Evolutionary conservation across 331 rosid species (phyloP), one percentile per base, ranked within the genome.

Genomic region (Quercus lobata): DNA sequence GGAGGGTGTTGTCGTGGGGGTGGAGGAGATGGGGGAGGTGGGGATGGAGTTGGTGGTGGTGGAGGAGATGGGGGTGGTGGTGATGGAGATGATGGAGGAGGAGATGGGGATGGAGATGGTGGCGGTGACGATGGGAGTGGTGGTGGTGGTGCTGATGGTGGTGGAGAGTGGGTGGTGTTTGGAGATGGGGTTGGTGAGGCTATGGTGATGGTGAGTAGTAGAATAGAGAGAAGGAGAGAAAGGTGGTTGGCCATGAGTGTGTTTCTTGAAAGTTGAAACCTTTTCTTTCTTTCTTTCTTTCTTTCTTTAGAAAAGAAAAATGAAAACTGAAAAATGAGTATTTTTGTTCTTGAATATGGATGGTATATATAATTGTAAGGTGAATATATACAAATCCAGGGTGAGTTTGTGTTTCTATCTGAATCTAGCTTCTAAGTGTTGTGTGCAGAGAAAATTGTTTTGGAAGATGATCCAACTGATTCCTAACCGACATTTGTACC

Each of bases 241-340:
- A 53, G 72, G 32, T 0, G 21, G 69, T 37, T 53, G 65, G 82
- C 76, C 87, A 84, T 84, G 55, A 9, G 14, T 11, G 54, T 49
- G 54, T 14, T 49, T 49, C 54, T 49, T 49, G 54, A 49, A 49
- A 41, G 12, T 2, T 41, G 46, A 41, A 41, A 41, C 12, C 3
- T 41, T 41, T 49, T 49, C 18, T 56, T 74, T 57, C 76, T 56
- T 74, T 57, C 76, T 80, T 66, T 69, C 60, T 52, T 80, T 76
- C 56, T 49, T 37, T 41, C 19, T 4, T 57, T 56, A 24, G 34
- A 60, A 2, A 24, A 4, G 68, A 17, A 29, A 41, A 41, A 41
- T 41, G 46, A 41, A 41, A 41, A 41, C 0, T 41, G 12, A 41
- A 41, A 41, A 30, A 17, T 29, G 24, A 6, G 9, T 65, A 1